Percentiles rank a stretch among this genome's conserved stretches.
These are phyloP conservation scores for Linum tenue DNA, from an alignment of 345 rosid genomes.

Conservation along the genomic window DNA sequence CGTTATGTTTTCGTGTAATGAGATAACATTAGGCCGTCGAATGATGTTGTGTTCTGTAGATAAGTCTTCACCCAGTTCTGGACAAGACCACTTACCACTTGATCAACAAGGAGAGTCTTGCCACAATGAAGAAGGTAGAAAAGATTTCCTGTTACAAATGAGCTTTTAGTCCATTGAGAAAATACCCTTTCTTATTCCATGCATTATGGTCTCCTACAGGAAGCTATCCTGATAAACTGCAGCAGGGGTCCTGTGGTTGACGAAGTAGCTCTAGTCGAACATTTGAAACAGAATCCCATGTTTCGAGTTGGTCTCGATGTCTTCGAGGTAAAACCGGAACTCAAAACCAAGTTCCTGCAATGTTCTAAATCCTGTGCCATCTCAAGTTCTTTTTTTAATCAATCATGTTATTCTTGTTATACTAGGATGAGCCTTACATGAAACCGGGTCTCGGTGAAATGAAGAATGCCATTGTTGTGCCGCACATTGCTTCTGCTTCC, in stretches of 20 bases:
- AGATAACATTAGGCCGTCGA: background rate
- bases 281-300: slow-evolving; percentile 83
- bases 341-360: background rate
- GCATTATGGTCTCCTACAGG: slow-evolving; percentile 31
- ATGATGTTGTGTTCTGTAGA: slow-evolving; percentile 33
- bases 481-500: slow-evolving; percentile 97
- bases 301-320: slow-evolving; percentile 98
- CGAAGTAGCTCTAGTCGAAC: slow-evolving; percentile 85
- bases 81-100: slow-evolving; percentile 95
- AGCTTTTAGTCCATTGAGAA: background rate
- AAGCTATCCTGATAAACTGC: slow-evolving; percentile 91
- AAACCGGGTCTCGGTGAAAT: slow-evolving; percentile 90
- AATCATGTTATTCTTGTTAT: slow-evolving; percentile 7
- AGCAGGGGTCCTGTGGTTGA: slow-evolving; percentile 93
- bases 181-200: too few species aligned
- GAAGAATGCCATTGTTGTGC: slow-evolving; percentile 86
- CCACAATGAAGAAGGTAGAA: slow-evolving; percentile 84
- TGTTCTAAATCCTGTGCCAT: background rate
- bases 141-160: background rate
- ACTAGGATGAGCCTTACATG: slow-evolving; percentile 93
- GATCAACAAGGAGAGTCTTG: slow-evolving; percentile 84
- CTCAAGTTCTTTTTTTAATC: background rate
- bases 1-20: slow-evolving; percentile 5
- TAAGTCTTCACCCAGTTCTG: slow-evolving; percentile 91
- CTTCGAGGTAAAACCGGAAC: slow-evolving; percentile 52